Evolutionary conservation across 108 stramenopile species (phyloP).

Genomic region (Licmophora abbreviata): DNA sequence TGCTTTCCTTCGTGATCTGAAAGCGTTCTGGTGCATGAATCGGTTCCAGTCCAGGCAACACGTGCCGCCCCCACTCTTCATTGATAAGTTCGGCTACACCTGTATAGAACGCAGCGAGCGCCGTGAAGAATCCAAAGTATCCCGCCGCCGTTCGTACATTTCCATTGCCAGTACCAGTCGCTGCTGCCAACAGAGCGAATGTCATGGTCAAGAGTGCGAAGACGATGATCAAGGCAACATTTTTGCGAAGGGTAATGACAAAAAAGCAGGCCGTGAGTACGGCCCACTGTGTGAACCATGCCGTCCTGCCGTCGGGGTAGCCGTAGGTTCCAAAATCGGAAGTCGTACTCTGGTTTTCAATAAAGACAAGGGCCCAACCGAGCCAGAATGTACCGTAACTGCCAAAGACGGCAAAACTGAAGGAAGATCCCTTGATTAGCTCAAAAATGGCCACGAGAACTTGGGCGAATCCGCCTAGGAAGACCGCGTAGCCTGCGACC

Average conservation of each 20-base stretch:
- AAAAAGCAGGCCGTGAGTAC: too few relatives aligned
- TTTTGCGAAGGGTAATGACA: conserved; percentile 14
- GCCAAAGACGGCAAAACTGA: too few relatives aligned
- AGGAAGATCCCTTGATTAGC: too few relatives aligned
- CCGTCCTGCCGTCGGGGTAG: too few relatives aligned
- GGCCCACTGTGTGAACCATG: too few relatives aligned
- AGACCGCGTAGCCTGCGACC: too few relatives aligned
- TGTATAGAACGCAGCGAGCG: conserved; percentile 11
- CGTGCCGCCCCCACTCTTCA: conserved; percentile 18
- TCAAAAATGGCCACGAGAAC: too few relatives aligned
- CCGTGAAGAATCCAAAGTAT: conserved; percentile 16
- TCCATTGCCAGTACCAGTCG: not conserved
- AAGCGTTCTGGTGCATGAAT: conserved; percentile 8
- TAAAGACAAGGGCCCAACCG: too few relatives aligned
- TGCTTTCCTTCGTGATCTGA: conserved; percentile 7
- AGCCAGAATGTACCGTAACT: too few relatives aligned
- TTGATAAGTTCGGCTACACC: conserved; percentile 20
- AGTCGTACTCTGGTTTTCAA: too few relatives aligned
- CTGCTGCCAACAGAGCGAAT: conserved; percentile 11
- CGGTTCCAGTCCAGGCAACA: conserved; percentile 11
- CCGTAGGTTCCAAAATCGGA: too few relatives aligned
- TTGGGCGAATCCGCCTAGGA: too few relatives aligned
- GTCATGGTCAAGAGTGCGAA: conserved; percentile 10
- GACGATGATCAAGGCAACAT: conserved; percentile 6
- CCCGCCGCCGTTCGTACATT: conserved; percentile 12